Base-by-base conservation (phyloP, 768 basidiomycete genomes). In the Rhizopogon vesiculosus region DNA sequence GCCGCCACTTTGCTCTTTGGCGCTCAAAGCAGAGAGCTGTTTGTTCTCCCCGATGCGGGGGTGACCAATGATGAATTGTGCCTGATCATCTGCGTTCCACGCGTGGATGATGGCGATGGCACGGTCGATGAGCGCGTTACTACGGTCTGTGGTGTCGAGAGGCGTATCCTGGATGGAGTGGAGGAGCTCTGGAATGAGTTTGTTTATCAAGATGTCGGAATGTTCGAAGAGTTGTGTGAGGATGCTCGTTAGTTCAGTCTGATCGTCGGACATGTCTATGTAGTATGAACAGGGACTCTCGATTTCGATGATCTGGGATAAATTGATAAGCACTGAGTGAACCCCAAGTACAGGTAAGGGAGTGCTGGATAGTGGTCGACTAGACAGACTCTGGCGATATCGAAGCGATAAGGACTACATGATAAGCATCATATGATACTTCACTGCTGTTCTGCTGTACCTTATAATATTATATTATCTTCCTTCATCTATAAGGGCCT, bases 31-130 rank as follows among this genome's bases (percentile, higher is more conserved):
- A 0, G 89, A 91, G 12, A 95, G 76, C 42, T 85, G 85, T 64
- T 81, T 84, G 56, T 77, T 82, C 70, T 91, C 91, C 40, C 94
- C 94, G 45, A 96, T 96, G 56, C 92, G 82, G 38, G 94, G 94
- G 73, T 96, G 94, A 3, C 86, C 93, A 5, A 78, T 81, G 57
- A 96, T 78, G 65, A 97, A 93, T 57, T 72, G 69, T 0, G 84
- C 83, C 61, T 78, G 81, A 7, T 75, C 73, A 18, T 67, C 64
- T 42, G 68, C 52, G 49, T 78, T 72, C 88, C 87, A 89, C 39
- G 64, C 68, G n/a, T 63, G 61, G 51, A 91, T 78, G 42, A 76
- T 67, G 3, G 52, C 59, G 61, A 85, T 74, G 2, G 81, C 77
- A 35, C 67, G 62, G 59, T 84, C 78, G 60, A 93, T 79, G 56